phyloP scores from a whole-genome alignment of 225 moss, liverwort and hornwort genomes.

The Sphagnum contortum region DNA sequence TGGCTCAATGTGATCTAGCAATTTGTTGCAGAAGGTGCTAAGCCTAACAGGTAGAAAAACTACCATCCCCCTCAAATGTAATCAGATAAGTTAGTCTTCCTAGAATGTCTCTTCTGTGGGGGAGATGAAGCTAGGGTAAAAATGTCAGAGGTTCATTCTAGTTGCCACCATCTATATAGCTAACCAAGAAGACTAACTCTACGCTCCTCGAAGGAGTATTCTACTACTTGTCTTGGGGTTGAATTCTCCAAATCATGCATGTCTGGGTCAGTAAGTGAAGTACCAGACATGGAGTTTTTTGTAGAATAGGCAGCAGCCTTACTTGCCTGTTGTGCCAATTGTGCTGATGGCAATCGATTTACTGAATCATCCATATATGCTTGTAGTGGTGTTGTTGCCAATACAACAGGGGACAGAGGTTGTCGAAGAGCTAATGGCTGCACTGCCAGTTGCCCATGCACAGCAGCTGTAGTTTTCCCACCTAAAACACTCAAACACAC shows the following conservation, averaged over 20 bases:
- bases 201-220: slow-evolving; percentile 52
- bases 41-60: no score
- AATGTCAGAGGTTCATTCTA: no score
- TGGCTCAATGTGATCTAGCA: no score
- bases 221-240: slow-evolving; percentile 25
- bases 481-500: slow-evolving; percentile 7
- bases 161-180: slow-evolving; percentile 21
- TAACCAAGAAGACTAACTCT: slow-evolving; percentile 23
- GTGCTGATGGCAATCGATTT: slow-evolving; percentile 17
- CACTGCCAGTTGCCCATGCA: slow-evolving; percentile 21
- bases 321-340: no score
- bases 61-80: no score
- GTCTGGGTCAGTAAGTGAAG: slow-evolving; percentile 4
- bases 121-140: no score
- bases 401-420: slow-evolving; percentile 24
- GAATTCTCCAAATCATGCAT: slow-evolving; percentile 31
- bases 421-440: slow-evolving; percentile 17
- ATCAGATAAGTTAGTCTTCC: no score
- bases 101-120: no score
- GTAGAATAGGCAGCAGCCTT: no score
- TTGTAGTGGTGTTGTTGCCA: slow-evolving; percentile 32
- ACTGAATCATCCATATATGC: slow-evolving; percentile 23
- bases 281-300: background rate
- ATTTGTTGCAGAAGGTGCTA: no score
- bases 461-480: slow-evolving; percentile 27